Evolutionary conservation across 306 rosid genomes (phyloP).

Genomic region (Castanopsis chinensis): DNA sequence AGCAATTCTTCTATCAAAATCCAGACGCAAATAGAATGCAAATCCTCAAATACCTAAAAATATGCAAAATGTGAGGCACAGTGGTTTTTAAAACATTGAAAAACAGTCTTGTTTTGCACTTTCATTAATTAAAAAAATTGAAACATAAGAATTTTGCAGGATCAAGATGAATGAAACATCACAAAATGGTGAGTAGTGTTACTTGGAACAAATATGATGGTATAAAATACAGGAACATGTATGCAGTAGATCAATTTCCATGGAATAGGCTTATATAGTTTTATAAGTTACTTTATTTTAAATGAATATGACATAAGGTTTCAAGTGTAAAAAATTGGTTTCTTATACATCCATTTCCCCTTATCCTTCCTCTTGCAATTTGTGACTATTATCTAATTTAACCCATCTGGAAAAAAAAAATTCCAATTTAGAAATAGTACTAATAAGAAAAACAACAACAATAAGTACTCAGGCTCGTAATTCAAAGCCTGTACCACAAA

Average conservation of each 20-base stretch:
- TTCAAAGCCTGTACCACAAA: neutral
- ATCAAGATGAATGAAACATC: neutral
- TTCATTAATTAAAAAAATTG: neutral
- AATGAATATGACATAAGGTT: neutral
- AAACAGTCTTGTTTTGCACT: neutral
- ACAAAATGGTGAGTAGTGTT: neutral
- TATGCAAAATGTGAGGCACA: constrained; percentile 19
- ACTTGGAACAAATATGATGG: neutral
- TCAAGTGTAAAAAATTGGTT: neutral
- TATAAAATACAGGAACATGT: neutral
- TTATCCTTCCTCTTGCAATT: neutral
- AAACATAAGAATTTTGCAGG: neutral
- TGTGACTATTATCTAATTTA: neutral
- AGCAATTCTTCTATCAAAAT: constrained; percentile 74
- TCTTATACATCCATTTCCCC: neutral
- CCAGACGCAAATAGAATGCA: constrained; percentile 88
- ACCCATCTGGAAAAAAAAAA: neutral
- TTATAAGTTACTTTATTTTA: neutral
- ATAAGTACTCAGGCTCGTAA: neutral
- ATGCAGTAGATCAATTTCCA: neutral
- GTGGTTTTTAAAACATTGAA: neutral
- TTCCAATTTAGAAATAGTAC: neutral
- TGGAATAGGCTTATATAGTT: neutral
- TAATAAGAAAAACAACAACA: neutral
- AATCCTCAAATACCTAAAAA: constrained; percentile 76